A percentile compares a stretch with the other conserved stretches of the same genome.
These are phyloP conservation scores for Sporobolomyces phaffii DNA, from an alignment of 768 basidiomycete species.

Conservation along the genomic window DNA sequence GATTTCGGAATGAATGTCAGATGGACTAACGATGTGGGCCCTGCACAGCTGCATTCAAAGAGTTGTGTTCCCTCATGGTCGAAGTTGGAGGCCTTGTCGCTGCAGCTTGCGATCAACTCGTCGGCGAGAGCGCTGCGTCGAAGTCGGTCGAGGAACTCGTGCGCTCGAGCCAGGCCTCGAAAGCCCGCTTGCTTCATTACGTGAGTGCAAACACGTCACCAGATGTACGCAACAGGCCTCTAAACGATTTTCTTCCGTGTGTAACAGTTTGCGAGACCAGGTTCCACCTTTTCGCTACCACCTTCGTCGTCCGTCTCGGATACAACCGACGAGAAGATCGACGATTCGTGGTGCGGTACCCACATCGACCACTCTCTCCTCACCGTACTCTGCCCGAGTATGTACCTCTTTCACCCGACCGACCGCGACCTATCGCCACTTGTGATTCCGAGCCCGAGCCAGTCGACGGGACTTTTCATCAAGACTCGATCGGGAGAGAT, in stretches of 20 bases:
- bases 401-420: slow-evolving; percentile 62
- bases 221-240: too few relatives aligned
- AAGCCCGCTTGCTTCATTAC: slow-evolving; percentile 93
- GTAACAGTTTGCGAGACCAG: slow-evolving; percentile 56
- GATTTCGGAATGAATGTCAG: too few relatives aligned
- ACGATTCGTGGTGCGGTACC: slow-evolving; percentile 88
- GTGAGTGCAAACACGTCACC: too few relatives aligned
- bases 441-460: slow-evolving; percentile 60
- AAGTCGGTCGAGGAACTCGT: slow-evolving; percentile 69
- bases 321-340: slow-evolving; percentile 47
- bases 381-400: slow-evolving; percentile 88
- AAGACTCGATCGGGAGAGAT: slow-evolving; percentile 71
- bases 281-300: neutral
- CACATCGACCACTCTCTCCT: slow-evolving; percentile 77
- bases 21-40: slow-evolving; percentile 51
- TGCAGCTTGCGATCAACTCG: slow-evolving; percentile 82
- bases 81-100: slow-evolving; percentile 75
- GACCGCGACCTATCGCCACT: slow-evolving; percentile 47
- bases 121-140: slow-evolving; percentile 48
- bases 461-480: slow-evolving; percentile 82
- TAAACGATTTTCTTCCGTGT: neutral
- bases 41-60: slow-evolving; percentile 83
- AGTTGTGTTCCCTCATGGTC: slow-evolving; percentile 74
- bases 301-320: neutral
- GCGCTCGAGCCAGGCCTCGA: slow-evolving; percentile 69